Evolutionary conservation across 2,329 filamentous ascomycete genomes (phyloP), one percentile per base, ranked within the genome.

Genomic region (Venturia nashicola): DNA sequence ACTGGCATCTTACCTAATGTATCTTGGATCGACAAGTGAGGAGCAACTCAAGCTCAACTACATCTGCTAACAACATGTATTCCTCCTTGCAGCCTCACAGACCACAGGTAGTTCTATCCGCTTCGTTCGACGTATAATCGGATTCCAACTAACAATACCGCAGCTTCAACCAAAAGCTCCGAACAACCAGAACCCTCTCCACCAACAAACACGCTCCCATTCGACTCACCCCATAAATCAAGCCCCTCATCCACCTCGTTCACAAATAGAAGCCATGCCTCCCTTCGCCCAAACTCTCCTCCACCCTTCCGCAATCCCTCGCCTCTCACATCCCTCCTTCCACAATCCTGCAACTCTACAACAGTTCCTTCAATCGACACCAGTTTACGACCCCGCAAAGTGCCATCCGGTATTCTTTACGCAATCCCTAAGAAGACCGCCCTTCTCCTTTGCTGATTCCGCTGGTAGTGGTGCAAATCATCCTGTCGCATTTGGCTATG

Each of bases 361-460:
- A 11, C 51, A 57, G 11, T 57, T 48, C 34, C 46, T 61, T n/a
- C 62, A 62, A 34, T 27, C 46, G 20, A 46, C 43, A 54, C 42
- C 61, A 51, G 32, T 40, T 1, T 63, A 63, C 44, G 59, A 65
- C 57, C 57, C 59, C 39, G 63, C 63, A 2, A 61, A 23, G 16
- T 43, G 43, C 20, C 63, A 65, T 62, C 63, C 63, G 27, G 63
- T 65, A 9, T 65, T 65, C 55, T 65, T 65, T 34, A 65, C 59
- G 2, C 43, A 42, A 27, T 27, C 63, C 1, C 36, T 65, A 8
- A 23, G 42, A n/a, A 55, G 48, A 55, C 59, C 63, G 23, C 63
- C 63, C 27, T 64, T 64, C 20, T 39, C 62, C 3, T 42, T 64
- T 7, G 7, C 23, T 14, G 54, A 34, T 9, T 57, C 51, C 7